Evolutionary conservation across 2,329 filamentous ascomycete species (phyloP), one percentile per base, ranked within the genome.

Genomic region (Clarireedia homoeocarpa): DNA sequence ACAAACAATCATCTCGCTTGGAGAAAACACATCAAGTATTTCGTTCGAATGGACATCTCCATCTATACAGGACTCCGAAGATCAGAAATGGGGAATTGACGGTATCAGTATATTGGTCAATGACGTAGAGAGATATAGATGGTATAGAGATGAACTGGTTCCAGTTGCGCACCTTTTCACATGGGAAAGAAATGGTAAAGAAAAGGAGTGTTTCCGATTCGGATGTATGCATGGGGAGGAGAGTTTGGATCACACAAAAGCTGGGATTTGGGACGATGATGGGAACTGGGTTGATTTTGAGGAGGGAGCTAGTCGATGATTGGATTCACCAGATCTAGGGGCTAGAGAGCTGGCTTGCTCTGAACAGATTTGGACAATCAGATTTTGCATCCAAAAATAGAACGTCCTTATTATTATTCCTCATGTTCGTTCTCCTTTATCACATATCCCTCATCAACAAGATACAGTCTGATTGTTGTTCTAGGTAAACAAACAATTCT

Each of bases 41-140:
- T 61, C 61, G 1, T 69, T 69, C 39, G 62, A 63, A 6, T 73
- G 2, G 71, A 73, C 61, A 12, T 59, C 71, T 15, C 71, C 71
- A 7, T 74, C 76, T 14, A 71, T 75, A 9, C 73, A 77, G 5
- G 30, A 34, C 30, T 34, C 30, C 30, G 30, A 34, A 12, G 30
- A 34, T 12, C 30, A 34, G 30, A 34, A 34, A 34, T 34, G 30
- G 30, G 30, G 10, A 24, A 89, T 84, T 62, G 86, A 92, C 64
- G 89, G 89, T 12, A 79, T 95, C 58, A 89, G 85, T 67, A 79
- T 94, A 15, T 74, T 95, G 0, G 86, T 95, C 61, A 94, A 95
- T 66, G 89, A 95, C 63, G 89, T 95, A 0, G 89, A 95, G 71
- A 76, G 88, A 17, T 91, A 86, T 69, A 75, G 86, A n/a, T 80